Evolutionary conservation across 2,329 filamentous ascomycete species (phyloP), one percentile per base, ranked within the genome.

Genomic region (Colletotrichum sp.): DNA sequence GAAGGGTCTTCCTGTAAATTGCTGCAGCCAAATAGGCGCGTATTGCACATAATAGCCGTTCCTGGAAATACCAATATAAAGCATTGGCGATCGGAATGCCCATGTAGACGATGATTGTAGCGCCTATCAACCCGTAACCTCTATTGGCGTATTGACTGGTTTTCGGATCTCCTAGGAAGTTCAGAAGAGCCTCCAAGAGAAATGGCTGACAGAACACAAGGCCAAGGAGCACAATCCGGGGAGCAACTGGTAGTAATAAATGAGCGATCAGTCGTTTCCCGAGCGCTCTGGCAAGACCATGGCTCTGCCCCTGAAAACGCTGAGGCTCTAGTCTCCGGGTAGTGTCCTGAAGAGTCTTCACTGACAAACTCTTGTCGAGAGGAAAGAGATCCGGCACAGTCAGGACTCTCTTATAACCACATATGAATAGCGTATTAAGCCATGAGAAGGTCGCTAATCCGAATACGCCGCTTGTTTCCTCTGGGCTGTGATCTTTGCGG

Each of bases 41-140:
- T 7, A 81, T 73, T 79, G 84, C 83, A 56, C 78, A 80, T 6
- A 81, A 48, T 3, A 78, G 78, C 1, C 84, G 83, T 18, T 83
- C 77, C 4, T 83, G 80, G 71, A 83, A 83, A 71, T 88, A 88
- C 61, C 79, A 82, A 73, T 84, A 88, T 15, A 87, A 78, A 0
- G 83, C 83, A 1, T 79, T 80, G 1, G 85, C 85, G 4, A 88
- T 16, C 3, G 86, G 84, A 24, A 88, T 84, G 10, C 85, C 84
- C 0, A 77, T 26, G 74, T 88, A 89, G 5, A 87, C 83, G 4
- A 87, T 66, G 1, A 83, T 76, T 0, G 81, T 80, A 5, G 85
- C 86, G 3, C 83, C 87, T 10, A 89, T 86, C 6, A 88, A 81
- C 0, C 87, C 87, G 72, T 86, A 87, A 3, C 85, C 83, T 16